phyloP scores from a whole-genome alignment of 495 filamentous ascomycete species.

The Jackrogersella multiformis region DNA sequence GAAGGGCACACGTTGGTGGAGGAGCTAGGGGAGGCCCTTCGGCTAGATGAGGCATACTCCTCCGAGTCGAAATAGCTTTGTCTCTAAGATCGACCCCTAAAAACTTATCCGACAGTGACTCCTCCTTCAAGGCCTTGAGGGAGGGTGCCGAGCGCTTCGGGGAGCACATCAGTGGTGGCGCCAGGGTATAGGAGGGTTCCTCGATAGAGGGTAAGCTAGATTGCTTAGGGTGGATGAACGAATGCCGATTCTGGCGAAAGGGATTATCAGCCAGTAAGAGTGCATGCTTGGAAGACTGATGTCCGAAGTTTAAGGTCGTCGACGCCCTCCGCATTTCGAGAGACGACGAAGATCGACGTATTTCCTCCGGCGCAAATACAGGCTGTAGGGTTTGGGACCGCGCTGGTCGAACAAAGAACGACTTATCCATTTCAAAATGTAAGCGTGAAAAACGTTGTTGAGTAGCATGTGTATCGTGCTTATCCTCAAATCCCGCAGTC shows the following conservation, averaged over 20 bases:
- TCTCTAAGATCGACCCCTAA: slow-evolving; percentile 42
- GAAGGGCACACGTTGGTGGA: slow-evolving; percentile 70
- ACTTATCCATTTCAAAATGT: slow-evolving; percentile 6
- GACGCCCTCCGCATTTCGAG: slow-evolving; percentile 38
- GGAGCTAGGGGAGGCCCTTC: slow-evolving; percentile 69
- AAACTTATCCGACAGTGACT: slow-evolving; percentile 43
- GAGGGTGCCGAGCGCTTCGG: slow-evolving; percentile 44
- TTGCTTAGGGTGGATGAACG: slow-evolving; percentile 21
- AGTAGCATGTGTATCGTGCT: slow-evolving; percentile 1
- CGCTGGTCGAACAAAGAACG: slow-evolving; percentile 5
- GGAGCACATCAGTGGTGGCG: slow-evolving; percentile 23
- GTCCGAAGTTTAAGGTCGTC: slow-evolving; percentile 9
- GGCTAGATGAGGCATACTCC: slow-evolving; percentile 66
- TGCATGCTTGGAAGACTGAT: slow-evolving; percentile 22
- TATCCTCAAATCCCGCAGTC: background rate
- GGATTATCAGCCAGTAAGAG: slow-evolving; percentile 22
- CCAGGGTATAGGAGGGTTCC: slow-evolving; percentile 12
- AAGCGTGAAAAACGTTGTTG: background rate
- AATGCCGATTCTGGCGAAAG: slow-evolving; percentile 25
- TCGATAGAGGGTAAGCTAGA: slow-evolving; percentile 25
- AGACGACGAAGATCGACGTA: slow-evolving; percentile 40
- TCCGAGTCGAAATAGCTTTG: slow-evolving; percentile 52
- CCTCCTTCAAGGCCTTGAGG: slow-evolving; percentile 40
- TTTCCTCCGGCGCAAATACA: slow-evolving; percentile 14
- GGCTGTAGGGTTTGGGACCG: background rate